Evolutionary conservation across 73 alveolate species (phyloP), one percentile per base, ranked within the genome.

Genomic region (Strombidium stylifer): DNA sequence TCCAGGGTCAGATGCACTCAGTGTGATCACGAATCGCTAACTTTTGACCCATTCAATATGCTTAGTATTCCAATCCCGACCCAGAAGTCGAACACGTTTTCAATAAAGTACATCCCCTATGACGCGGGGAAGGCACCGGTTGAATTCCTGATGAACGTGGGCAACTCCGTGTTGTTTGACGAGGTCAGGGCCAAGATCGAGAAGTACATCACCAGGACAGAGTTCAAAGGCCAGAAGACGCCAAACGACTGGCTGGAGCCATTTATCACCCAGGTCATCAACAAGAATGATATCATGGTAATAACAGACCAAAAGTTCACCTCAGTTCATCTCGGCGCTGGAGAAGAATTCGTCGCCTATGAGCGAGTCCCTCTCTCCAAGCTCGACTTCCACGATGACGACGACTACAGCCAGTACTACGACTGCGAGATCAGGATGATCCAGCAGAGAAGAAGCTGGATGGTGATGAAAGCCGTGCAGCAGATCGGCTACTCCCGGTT

Each of bases 11-110:
- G 48, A 50, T 90, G 97, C 60, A 32, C 81, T 25, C 64, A 54
- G 24, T 90, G 97, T 54, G 55, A 42, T 0, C 61, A 65, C 19
- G 37, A 66, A 6, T 85, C 95, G 4, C 70, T 68, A 46, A 73
- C 91, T 23, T 86, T 85, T 76, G 97, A 90, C 53, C 89, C 97
- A 25, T 90, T 73, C 81, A 59, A 70, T 54, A 70, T 72, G 70
- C 52, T 85, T 24, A 64, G 87, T 30, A 69, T 90, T 25, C 93
- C 93, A 21, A 73, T 90, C 16, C 95, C 95, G 2, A 36, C n/a
- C 19, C 18, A 16, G 8, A 60, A 60, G 20, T 73, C 32, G 15
- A 3, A 12, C 30, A 69, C 35, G 19, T 14, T 69, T 10, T 14
- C 45, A 6, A 40, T 69, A 1, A 58, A 56, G 11, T 69, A 41